Evolutionary conservation across 2,329 filamentous ascomycete species (phyloP).

Genomic region (Sclerotinia nivalis): DNA sequence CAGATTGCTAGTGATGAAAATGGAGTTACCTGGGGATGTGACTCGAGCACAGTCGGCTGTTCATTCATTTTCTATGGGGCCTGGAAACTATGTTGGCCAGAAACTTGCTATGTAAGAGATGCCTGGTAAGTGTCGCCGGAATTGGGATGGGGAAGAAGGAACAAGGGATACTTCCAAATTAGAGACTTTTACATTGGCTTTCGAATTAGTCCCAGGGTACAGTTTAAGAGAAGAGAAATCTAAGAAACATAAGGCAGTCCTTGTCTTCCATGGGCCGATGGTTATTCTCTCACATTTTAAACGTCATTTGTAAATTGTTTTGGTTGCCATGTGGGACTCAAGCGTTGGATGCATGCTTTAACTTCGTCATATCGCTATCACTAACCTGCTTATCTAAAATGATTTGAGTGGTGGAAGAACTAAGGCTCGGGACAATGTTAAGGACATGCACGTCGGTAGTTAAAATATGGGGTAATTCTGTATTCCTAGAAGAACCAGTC

Average conservation of each 20-base stretch:
- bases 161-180: not conserved
- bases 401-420: conserved; percentile 12
- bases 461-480: conserved; percentile 1
- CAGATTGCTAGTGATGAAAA: conserved; percentile 42
- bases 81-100: conserved; percentile 24
- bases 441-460: not conserved
- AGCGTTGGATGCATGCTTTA: not conserved
- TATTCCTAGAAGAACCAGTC: not conserved
- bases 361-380: not conserved
- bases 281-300: not conserved
- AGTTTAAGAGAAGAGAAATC: not conserved
- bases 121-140: not conserved
- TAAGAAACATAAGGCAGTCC: not conserved
- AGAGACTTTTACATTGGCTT: not conserved
- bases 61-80: conserved; percentile 27
- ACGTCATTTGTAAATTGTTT: no score
- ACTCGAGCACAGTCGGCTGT: conserved; percentile 6
- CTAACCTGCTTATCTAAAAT: not conserved
- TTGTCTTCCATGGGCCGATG: not conserved
- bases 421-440: conserved; percentile 12
- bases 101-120: conserved; percentile 28
- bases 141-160: not conserved
- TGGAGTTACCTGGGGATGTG: conserved; percentile 27
- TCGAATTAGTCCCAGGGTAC: not conserved
- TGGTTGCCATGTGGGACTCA: not conserved